Conservation (phyloP, 179 eudicot species). For the Spergularia azorica region DNA sequence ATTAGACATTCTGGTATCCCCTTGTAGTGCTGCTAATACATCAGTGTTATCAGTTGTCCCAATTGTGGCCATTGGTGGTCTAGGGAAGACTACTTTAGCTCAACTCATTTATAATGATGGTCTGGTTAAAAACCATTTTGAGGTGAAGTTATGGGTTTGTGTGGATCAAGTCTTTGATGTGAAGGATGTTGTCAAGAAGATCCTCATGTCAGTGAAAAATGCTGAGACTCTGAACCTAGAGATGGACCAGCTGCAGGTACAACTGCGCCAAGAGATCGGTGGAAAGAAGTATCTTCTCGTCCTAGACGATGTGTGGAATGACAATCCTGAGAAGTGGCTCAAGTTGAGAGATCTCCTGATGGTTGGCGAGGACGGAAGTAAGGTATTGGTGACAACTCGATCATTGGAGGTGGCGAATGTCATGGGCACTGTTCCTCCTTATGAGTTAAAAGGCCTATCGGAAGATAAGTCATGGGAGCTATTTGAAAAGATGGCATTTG, state of each 20-base stretch:
- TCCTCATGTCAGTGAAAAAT: conserved; percentile 14
- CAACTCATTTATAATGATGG: conserved; percentile 25
- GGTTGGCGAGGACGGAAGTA: conserved; percentile 28
- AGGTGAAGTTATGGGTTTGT: conserved; percentile 30
- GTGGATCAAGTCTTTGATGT: conserved; percentile 17
- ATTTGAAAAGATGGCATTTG: conserved; percentile 30
- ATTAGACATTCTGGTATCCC: neutral
- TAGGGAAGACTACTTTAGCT: conserved; percentile 37
- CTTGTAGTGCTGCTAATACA: neutral
- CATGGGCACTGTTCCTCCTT: conserved; percentile 1
- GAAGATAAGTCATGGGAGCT: conserved; percentile 27
- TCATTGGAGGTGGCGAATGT: conserved; percentile 30
- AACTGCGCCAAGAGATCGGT: conserved; percentile 13
- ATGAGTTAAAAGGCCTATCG: conserved; percentile 4
- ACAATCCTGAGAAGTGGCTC: conserved; percentile 27
- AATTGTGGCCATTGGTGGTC: conserved; percentile 27
- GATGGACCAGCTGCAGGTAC: conserved; percentile 24
- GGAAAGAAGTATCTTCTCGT: conserved; percentile 32
- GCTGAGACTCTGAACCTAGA: conserved; percentile 1
- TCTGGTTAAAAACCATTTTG: conserved; percentile 11
- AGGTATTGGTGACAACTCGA: conserved; percentile 36
- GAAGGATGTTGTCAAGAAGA: neutral
- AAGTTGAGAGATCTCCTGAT: conserved; percentile 23
- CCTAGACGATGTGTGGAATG: conserved; percentile 42
- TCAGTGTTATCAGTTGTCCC: neutral